Conservation (phyloP, 2,329 filamentous ascomycete species). For the Alternaria sp. region DNA sequence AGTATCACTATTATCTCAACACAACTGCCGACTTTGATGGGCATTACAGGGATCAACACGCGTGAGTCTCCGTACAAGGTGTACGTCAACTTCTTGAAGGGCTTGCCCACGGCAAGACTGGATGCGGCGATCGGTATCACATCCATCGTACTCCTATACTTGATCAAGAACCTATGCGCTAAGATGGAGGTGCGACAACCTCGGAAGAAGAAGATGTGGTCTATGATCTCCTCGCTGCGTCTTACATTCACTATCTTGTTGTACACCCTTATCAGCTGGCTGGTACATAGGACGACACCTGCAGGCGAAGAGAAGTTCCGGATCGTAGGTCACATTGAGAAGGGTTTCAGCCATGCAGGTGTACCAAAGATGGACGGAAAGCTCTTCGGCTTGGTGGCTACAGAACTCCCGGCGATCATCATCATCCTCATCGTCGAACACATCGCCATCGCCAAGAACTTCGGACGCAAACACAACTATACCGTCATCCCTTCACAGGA, state of each 20-base stretch:
- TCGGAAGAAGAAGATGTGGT: constrained; percentile 71
- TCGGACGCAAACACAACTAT: constrained; percentile 91
- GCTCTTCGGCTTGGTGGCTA: constrained; percentile 70
- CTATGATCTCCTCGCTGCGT: constrained; percentile 86
- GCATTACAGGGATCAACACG: constrained; percentile 75
- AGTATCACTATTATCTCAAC: constrained; percentile 86
- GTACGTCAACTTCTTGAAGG: constrained; percentile 80
- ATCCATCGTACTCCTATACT: constrained; percentile 77
- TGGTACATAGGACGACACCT: constrained; percentile 65
- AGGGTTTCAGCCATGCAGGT: constrained; percentile 80
- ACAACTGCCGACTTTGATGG: constrained; percentile 81
- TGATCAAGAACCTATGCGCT: constrained; percentile 61
- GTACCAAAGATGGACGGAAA: constrained; percentile 69
- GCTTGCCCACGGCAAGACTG: constrained; percentile 69
- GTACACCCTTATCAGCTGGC: constrained; percentile 87
- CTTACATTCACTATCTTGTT: constrained; percentile 87
- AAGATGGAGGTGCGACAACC: constrained; percentile 71
- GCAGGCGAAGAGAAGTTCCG: constrained; percentile 61
- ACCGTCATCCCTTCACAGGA: constrained; percentile 92
- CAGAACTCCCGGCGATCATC: constrained; percentile 78
- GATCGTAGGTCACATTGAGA: constrained; percentile 76
- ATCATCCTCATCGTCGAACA: constrained; percentile 94
- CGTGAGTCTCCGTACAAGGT: constrained; percentile 80
- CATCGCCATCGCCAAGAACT: constrained; percentile 93
- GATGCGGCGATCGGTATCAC: constrained; percentile 90